phyloP scores from a whole-genome alignment of 2,329 filamentous ascomycete genomes.

The Fusarium haematococcum region DNA sequence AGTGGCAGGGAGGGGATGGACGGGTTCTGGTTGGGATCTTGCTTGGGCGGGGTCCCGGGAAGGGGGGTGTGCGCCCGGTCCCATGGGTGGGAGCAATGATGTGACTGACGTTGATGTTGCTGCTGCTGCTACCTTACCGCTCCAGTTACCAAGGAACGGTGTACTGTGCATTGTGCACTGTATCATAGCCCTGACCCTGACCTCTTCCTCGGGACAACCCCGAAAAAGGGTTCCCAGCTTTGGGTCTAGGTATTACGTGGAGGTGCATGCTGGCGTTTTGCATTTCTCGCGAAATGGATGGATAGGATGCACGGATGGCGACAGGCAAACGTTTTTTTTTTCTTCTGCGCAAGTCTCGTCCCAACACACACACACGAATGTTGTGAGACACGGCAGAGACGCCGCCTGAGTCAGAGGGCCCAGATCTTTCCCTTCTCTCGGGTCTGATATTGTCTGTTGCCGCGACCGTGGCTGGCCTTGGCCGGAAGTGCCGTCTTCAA shows the following conservation, averaged over 20 bases:
- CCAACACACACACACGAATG: constrained; percentile 13
- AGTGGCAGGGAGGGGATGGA: constrained; percentile 17
- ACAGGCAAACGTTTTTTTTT: constrained; percentile 13
- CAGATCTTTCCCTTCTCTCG: constrained; percentile 21
- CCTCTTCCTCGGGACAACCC: constrained; percentile 31
- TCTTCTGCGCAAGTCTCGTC: not conserved
- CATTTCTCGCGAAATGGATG: constrained; percentile 15
- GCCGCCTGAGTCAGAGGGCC: constrained; percentile 17
- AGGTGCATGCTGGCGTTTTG: not conserved
- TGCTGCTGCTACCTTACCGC: constrained; percentile 8
- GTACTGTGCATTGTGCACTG: constrained; percentile 28
- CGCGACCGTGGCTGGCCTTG: not conserved
- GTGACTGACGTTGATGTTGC: constrained; percentile 29
- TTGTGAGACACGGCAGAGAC: constrained; percentile 20
- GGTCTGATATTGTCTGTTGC: not conserved
- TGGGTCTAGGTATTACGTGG: not conserved
- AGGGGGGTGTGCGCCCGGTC: not conserved
- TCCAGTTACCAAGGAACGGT: constrained; percentile 21
- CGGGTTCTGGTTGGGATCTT: constrained; percentile 22
- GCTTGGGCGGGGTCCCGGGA: constrained; percentile 16
- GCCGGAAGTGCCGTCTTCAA: constrained; percentile 16
- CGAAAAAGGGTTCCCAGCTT: constrained; percentile 1
- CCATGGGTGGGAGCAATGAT: constrained; percentile 15
- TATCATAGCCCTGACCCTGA: constrained; percentile 12
- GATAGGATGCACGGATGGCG: not conserved